These are phyloP conservation scores for Russula brevipes DNA, from an alignment of 768 basidiomycete species.

Conservation along the genomic window DNA sequence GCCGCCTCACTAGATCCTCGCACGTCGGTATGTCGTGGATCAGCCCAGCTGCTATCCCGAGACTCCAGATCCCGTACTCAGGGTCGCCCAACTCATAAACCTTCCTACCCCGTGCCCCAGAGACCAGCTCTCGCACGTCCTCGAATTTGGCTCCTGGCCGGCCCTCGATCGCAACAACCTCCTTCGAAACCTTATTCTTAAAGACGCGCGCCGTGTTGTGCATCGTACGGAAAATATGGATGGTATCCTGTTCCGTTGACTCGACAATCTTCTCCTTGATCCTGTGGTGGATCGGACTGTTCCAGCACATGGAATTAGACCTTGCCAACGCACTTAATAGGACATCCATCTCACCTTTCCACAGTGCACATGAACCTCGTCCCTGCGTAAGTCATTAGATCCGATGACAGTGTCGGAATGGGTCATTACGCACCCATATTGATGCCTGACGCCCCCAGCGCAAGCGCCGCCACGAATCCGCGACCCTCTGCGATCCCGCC, in stretches of 20 bases:
- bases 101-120: slow-evolving; percentile 59
- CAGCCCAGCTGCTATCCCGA: slow-evolving; percentile 58
- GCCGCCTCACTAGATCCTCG: slow-evolving; percentile 55
- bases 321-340: neutral
- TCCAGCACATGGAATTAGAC: neutral
- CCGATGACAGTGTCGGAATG: neutral
- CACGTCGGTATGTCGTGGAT: slow-evolving; percentile 86
- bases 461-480: slow-evolving; percentile 75
- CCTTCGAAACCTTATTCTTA: slow-evolving; percentile 76
- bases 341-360: slow-evolving; percentile 50
- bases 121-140: slow-evolving; percentile 72
- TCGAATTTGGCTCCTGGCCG: slow-evolving; percentile 83
- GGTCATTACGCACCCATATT: slow-evolving; percentile 58
- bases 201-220: slow-evolving; percentile 80
- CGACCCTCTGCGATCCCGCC: slow-evolving; percentile 87
- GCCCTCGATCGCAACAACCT: slow-evolving; percentile 81
- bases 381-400: slow-evolving; percentile 30
- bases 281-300: slow-evolving; percentile 76
- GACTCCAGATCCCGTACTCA: slow-evolving; percentile 84
- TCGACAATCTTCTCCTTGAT: slow-evolving; percentile 88
- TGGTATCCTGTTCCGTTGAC: slow-evolving; percentile 75
- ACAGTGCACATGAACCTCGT: slow-evolving; percentile 92
- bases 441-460: slow-evolving; percentile 79
- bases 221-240: slow-evolving; percentile 87
- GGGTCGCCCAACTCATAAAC: slow-evolving; percentile 84